phyloP scores from a whole-genome alignment of 2,329 filamentous ascomycete genomes.

The Ambrosiella cleistominuta region DNA sequence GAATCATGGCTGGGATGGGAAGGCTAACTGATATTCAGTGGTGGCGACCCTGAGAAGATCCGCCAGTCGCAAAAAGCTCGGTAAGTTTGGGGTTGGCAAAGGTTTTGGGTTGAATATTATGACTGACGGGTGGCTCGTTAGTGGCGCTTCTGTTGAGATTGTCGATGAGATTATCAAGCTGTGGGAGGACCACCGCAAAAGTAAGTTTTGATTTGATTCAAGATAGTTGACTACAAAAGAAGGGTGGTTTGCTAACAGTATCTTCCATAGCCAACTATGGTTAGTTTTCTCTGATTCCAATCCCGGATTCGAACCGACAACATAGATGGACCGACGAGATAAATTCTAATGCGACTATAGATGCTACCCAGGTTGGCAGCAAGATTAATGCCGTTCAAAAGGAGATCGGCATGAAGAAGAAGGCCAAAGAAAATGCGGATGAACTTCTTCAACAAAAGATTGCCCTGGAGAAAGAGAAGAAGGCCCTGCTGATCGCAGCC shows the following conservation, averaged over 20 bases:
- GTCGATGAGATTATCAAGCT: constrained; percentile 83
- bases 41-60: constrained; percentile 80
- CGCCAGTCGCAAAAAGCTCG: constrained; percentile 78
- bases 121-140: constrained; percentile 3
- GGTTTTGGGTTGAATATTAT: neutral
- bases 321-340: neutral
- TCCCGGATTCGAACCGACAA: neutral
- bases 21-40: constrained; percentile 26
- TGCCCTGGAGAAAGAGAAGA: constrained; percentile 65
- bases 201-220: constrained; percentile 24
- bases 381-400: constrained; percentile 83
- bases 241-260: constrained; percentile 3
- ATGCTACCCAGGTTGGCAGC: constrained; percentile 60
- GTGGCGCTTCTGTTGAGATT: constrained; percentile 50
- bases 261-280: constrained; percentile 10
- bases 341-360: constrained; percentile 2
- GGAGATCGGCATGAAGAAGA: constrained; percentile 81
- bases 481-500: constrained; percentile 56
- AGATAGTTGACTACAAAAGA: neutral
- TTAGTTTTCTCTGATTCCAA: constrained; percentile 7
- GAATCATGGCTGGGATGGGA: neutral
- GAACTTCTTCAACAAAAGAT: constrained; percentile 65
- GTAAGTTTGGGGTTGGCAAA: constrained; percentile 22
- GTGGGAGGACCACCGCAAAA: constrained; percentile 71
- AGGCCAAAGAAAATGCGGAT: constrained; percentile 77